phyloP scores from a whole-genome alignment of 768 basidiomycete genomes.

The Pleurotus pulmonarius region DNA sequence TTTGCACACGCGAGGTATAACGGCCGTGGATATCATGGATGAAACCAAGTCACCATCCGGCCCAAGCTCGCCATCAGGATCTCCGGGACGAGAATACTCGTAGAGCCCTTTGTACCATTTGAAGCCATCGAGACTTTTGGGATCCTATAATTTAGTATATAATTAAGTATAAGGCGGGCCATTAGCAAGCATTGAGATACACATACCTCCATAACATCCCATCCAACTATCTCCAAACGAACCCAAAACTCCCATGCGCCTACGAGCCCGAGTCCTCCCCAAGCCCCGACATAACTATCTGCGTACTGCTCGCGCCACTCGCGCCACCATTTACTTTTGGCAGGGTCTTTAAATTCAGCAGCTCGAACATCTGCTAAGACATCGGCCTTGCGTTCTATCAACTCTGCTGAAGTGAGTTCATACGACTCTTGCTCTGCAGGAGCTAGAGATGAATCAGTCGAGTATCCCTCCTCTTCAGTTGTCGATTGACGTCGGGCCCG shows the following conservation, averaged over 20 bases:
- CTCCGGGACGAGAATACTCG: slow-evolving; percentile 63
- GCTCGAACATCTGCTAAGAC: slow-evolving; percentile 81
- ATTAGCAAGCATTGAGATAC: not conserved
- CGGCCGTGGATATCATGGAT: slow-evolving; percentile 80
- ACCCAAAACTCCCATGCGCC: slow-evolving; percentile 95
- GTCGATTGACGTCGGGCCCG: slow-evolving; percentile 37
- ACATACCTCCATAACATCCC: slow-evolving; percentile 82
- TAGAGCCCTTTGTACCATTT: slow-evolving; percentile 80
- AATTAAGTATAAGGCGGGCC: slow-evolving; percentile 12
- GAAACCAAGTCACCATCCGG: slow-evolving; percentile 86
- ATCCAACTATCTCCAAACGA: slow-evolving; percentile 80
- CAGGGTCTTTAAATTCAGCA: slow-evolving; percentile 80
- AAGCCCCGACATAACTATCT: slow-evolving; percentile 85
- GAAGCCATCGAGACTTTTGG: slow-evolving; percentile 69
- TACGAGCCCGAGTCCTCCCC: slow-evolving; percentile 86
- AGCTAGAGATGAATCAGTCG: slow-evolving; percentile 76
- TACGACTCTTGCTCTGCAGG: slow-evolving; percentile 71
- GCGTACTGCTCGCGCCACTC: slow-evolving; percentile 73
- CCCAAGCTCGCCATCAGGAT: slow-evolving; percentile 54
- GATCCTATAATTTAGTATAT: slow-evolving; percentile 36
- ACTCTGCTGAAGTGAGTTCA: slow-evolving; percentile 49
- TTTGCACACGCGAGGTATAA: slow-evolving; percentile 72
- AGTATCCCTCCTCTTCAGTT: slow-evolving; percentile 74
- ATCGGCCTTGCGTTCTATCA: slow-evolving; percentile 46
- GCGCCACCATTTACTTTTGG: slow-evolving; percentile 25